These are phyloP conservation scores for Dissophora globulifera DNA, from an alignment of 192 early-diverging fungal genomes.

Conservation along the genomic window DNA sequence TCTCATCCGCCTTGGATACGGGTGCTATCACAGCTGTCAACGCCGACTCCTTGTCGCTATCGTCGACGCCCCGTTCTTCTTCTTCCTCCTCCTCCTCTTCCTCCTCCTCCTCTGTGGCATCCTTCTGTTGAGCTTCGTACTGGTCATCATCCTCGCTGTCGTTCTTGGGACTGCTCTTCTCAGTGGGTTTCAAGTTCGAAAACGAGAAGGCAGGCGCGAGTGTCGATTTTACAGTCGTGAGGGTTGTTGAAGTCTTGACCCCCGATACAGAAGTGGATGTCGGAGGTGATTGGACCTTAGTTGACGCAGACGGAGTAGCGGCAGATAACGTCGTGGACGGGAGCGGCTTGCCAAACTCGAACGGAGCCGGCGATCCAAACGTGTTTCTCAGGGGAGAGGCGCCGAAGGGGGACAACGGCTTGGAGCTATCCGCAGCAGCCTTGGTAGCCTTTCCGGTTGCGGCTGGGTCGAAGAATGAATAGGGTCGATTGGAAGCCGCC, in stretches of 20 bases:
- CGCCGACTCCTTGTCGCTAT: conserved; percentile 49
- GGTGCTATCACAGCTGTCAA: conserved; percentile 23
- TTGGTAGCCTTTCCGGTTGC: conserved; percentile 13
- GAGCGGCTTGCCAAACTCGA: conserved; percentile 26
- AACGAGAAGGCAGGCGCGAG: too few species aligned
- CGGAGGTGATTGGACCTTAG: neutral
- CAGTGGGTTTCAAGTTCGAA: too few species aligned
- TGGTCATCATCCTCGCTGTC: too few species aligned
- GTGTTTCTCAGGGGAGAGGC: conserved; percentile 12
- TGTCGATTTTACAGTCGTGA: too few species aligned
- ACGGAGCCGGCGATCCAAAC: conserved; percentile 31
- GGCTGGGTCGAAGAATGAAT: conserved; percentile 12
- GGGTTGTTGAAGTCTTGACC: too few species aligned
- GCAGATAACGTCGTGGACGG: neutral
- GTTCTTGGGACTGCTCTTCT: neutral
- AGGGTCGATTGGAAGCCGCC: conserved; percentile 8
- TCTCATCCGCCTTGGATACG: neutral
- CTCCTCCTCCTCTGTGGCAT: neutral
- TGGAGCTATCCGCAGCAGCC: neutral
- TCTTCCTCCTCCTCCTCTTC: neutral
- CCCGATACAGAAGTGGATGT: too few species aligned
- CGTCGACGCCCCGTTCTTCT: neutral
- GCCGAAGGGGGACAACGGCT: conserved; percentile 18
- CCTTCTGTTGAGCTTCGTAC: neutral
- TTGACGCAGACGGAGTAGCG: neutral